Percentiles rank a stretch among this genome's conserved stretches.
Conservation (phyloP, 148 eudicot species). For the Hydrangea macrophylla region DNA sequence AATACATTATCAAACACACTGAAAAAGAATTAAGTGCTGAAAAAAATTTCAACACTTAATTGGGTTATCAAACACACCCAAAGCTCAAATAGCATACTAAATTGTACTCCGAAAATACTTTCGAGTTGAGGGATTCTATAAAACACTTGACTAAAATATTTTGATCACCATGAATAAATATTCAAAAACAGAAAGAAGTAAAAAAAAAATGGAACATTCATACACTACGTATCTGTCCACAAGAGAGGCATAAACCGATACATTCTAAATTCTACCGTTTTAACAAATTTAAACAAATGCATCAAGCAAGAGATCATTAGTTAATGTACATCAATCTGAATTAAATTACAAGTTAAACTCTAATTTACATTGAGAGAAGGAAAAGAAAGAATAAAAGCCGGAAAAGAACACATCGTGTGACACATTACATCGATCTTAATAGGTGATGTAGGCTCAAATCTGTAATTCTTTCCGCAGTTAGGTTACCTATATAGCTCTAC, state of each 20-base stretch:
- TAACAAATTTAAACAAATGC: background rate
- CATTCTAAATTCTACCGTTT: background rate
- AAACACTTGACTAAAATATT: background rate
- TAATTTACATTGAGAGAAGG: constrained; percentile 6
- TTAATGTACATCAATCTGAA: background rate
- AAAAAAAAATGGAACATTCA: too few relatives aligned
- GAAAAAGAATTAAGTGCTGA: too few relatives aligned
- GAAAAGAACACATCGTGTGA: too few relatives aligned
- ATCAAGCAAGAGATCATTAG: background rate
- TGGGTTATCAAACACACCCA: too few relatives aligned
- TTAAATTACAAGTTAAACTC: constrained; percentile 4
- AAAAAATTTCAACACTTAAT: too few relatives aligned
- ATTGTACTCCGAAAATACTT: too few relatives aligned
- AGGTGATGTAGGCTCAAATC: background rate
- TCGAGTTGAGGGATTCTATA: too few relatives aligned
- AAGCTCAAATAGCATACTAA: too few relatives aligned
- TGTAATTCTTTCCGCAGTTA: constrained; percentile 29
- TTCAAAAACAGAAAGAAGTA: background rate
- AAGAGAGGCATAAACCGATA: background rate
- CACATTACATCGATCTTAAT: constrained; percentile 1
- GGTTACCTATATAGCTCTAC: constrained; percentile 15
- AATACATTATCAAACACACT: too few relatives aligned
- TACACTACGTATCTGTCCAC: too few relatives aligned
- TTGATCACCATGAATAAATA: background rate
- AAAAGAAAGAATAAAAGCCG: background rate